phyloP scores from a whole-genome alignment of 345 rosid species.

The Eucalyptus dawsonii region DNA sequence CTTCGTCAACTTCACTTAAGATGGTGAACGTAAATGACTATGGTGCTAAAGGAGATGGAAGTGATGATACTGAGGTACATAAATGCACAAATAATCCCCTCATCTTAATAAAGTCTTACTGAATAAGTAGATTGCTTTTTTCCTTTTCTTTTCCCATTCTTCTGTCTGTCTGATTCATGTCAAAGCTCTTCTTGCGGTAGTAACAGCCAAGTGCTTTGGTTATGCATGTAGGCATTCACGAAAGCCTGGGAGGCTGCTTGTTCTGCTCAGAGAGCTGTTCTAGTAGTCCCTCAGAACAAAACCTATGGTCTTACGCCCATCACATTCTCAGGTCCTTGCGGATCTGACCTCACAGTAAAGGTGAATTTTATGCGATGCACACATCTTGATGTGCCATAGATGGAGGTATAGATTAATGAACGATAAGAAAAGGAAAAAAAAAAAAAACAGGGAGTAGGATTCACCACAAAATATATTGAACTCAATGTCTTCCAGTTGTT shows the following conservation, averaged over 20 bases:
- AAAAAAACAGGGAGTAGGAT: not conserved
- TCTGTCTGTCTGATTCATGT: not conserved
- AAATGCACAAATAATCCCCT: not conserved
- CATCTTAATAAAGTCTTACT: not conserved
- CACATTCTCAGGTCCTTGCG: conserved; percentile 7
- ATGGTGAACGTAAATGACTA: conserved; percentile 31
- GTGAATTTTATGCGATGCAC: not conserved
- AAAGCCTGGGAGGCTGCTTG: conserved; percentile 41
- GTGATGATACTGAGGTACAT: conserved; percentile 44
- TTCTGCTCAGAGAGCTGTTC: not conserved
- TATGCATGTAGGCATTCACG: conserved; percentile 32
- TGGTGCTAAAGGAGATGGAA: conserved; percentile 47
- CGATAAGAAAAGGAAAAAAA: too few species aligned
- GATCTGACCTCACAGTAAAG: not conserved
- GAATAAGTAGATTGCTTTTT: too few species aligned
- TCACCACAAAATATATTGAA: not conserved
- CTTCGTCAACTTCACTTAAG: conserved; percentile 1
- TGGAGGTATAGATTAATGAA: too few species aligned
- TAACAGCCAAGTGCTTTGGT: not conserved
- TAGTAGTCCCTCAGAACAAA: not conserved
- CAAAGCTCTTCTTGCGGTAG: not conserved
- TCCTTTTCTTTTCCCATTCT: not conserved
- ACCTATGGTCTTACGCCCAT: not conserved
- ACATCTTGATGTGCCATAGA: too few species aligned
- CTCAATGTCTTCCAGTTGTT: not conserved